Evolutionary conservation across 2,329 filamentous ascomycete genomes (phyloP), one percentile per base, ranked within the genome.

Genomic region (Fusarium floridanum): DNA sequence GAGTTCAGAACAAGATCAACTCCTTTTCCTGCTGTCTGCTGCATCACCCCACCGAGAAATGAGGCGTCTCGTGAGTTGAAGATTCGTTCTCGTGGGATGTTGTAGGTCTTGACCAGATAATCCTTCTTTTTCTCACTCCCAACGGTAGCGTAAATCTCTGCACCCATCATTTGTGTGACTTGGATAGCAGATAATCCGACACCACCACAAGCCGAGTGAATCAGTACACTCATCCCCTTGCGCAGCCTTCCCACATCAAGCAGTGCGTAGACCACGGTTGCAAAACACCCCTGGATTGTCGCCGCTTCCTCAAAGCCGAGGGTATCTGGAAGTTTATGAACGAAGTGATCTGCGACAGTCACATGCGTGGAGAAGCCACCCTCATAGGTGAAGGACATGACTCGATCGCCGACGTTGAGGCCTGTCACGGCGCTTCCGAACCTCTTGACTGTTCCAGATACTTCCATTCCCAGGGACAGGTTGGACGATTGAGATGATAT

Each of bases 1-100:
- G 79, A 81, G 65, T 84, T 84, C 5, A 85, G 57, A 1, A 84
- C 75, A 0, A 84, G 64, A 24, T 85, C 79, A 2, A 84, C 80
- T 2, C 83, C 83, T 6, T 62, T 62, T 2, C 78, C 78, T 0
- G 62, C 69, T 0, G 82, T 84, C 2, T 70, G 43, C 1, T 61
- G 27, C 66, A 77, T 76, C 7, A 84, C 74, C 0, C 76, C 78
- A 1, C 75, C 57, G 0, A 72, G 69, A 57, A 86, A 85, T 0
- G 76, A 72, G 0, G 67, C 65, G 53, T 73, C 56, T 4, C 65
- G 76, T 6, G 74, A 80, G 37, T 75, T 72, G 37, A 85, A 81
- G 7, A 85, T 83, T 17, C 79, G 80, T 0, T 78, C 71, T 14
- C 67, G 66, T 0, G 77, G 78, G 6, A 86, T 80, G 0, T 72